Evolutionary conservation across 352 stramenopile species (phyloP).

Genomic region (Phytophthora idaei): DNA sequence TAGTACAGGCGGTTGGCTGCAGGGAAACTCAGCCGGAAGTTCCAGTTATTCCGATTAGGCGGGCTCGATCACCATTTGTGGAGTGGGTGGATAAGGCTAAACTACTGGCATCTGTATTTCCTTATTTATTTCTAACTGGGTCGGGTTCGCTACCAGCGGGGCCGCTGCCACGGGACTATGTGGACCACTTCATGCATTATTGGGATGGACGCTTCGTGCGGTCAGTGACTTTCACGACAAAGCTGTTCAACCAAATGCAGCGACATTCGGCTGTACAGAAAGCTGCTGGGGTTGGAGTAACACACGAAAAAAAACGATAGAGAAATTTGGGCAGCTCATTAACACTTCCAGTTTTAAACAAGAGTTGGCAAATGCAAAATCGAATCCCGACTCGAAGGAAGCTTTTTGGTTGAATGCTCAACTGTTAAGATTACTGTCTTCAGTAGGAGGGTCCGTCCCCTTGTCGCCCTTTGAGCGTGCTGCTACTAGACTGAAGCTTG

Average conservation of each 20-base stretch:
- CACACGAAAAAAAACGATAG: background rate
- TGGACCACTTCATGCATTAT: background rate
- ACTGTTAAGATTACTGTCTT: too few species aligned
- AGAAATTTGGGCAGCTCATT: background rate
- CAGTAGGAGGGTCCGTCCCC: too few species aligned
- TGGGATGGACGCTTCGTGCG: background rate
- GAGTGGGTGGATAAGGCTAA: background rate
- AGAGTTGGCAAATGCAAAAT: background rate
- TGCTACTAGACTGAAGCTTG: too few species aligned
- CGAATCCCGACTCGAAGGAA: too few species aligned
- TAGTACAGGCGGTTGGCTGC: too few species aligned
- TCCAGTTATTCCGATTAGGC: too few species aligned
- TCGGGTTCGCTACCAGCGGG: background rate
- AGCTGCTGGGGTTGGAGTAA: background rate
- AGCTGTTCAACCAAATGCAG: background rate
- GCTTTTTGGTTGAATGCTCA: too few species aligned
- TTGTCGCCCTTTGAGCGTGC: too few species aligned
- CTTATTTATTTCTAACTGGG: background rate
- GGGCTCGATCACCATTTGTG: too few species aligned
- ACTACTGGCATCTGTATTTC: background rate
- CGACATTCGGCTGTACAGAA: background rate
- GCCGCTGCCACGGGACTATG: background rate
- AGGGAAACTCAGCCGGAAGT: too few species aligned
- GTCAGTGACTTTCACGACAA: background rate
- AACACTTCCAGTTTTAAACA: background rate